phyloP scores from a whole-genome alignment of 345 rosid genomes.

The Psidium guajava region DNA sequence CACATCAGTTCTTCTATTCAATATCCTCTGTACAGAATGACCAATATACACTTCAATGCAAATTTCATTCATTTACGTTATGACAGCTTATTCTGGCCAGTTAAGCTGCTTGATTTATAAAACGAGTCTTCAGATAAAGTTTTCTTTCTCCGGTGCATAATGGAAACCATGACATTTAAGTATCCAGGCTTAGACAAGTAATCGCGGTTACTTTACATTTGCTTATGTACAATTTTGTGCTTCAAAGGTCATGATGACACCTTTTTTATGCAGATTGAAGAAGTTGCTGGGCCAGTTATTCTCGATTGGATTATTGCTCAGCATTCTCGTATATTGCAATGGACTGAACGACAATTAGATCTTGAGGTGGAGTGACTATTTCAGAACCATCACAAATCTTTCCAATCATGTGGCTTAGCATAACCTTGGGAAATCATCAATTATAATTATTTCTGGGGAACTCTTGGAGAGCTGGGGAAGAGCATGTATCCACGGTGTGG shows the following conservation, averaged over 20 bases:
- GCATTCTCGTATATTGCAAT: conserved; percentile 81
- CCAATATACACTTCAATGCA: neutral
- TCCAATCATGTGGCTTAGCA: neutral
- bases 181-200: neutral
- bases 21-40: neutral
- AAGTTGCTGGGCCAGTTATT: conserved; percentile 61
- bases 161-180: neutral
- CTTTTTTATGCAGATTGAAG: conserved; percentile 50
- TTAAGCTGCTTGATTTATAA: neutral
- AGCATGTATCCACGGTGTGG: neutral
- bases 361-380: conserved; percentile 56
- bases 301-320: conserved; percentile 95
- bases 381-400: neutral
- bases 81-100: neutral
- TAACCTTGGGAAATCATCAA: neutral
- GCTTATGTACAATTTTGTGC: neutral
- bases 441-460: neutral
- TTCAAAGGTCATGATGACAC: neutral
- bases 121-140: neutral
- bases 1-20: neutral
- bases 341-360: conserved; percentile 88
- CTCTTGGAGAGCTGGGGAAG: neutral
- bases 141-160: neutral
- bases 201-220: neutral
- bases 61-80: neutral